Base-by-base conservation (phyloP, 345 rosid genomes). In the Stellera chamaejasme region DNA sequence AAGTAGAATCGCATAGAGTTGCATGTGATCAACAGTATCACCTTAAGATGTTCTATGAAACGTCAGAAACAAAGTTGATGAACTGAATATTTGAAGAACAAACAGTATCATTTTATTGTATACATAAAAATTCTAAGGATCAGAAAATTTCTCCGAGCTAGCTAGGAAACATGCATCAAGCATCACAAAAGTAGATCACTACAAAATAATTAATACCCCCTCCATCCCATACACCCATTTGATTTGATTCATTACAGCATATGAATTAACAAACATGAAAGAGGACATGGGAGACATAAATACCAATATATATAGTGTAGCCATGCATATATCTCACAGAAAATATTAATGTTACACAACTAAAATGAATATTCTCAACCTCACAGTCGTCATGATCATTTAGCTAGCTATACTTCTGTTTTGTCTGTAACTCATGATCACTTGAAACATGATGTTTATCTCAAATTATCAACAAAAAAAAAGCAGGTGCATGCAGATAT, bases 401-500 rank as follows among this genome's bases (percentile, higher is more conserved):
- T 43, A 54, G 54, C 3, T 32, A 32, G 39, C 39, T 32, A 32
- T 32, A 50, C 45, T 63, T 10, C 4, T 56, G 10, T 63, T 55
- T 61, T 54, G 69, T 50, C 67, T 68, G 60, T 28, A 48, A 56
- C n/a, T n/a, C n/a, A n/a, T n/a, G n/a, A 64, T 56, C 28, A 48
- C 52, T 52, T 53, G 54, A 65, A 43, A 32, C 39, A 32, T 19
- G 23, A 32, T 19, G 23, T 19, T 19, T 19, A 48, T 58, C 43
- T 45, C 14, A 69, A 65, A 60, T 45, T 43, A 32, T 45, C 10
- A 27, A 23, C 27, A 25, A 46, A 32, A 26, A 13, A 43, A 28
- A 48, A 47, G 25, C 59, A 67, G 61, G 48, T 57, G 39, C 39
- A 32, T 3, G 7, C 5, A 32, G 63, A 69, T 72, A 59, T 3